Percentiles rank a stretch among this genome's conserved stretches.
Conservation (phyloP, 768 basidiomycete species). For the Erythrobasidium yunnanense region DNA sequence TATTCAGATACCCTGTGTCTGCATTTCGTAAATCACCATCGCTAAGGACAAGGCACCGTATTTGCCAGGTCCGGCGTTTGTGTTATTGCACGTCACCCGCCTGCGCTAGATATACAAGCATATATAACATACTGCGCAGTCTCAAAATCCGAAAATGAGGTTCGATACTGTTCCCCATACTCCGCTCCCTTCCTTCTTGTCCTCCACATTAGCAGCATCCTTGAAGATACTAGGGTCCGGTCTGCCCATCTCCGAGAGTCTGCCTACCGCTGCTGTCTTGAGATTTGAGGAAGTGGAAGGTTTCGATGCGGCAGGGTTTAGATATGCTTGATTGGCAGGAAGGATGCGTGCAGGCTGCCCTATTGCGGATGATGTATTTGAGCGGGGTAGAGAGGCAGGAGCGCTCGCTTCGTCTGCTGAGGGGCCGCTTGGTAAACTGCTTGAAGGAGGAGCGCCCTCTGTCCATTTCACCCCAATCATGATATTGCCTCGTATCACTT, state of each 20-base stretch:
- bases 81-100: too few relatives aligned
- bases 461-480: constrained; percentile 84
- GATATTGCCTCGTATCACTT: constrained; percentile 54
- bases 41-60: too few relatives aligned
- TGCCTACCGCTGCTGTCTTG: constrained; percentile 13
- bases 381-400: constrained; percentile 29
- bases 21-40: too few relatives aligned
- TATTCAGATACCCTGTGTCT: too few relatives aligned
- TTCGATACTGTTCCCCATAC: constrained; percentile 33
- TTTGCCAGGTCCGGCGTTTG: too few relatives aligned
- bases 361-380: constrained; percentile 6
- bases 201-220: constrained; percentile 26
- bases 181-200: constrained; percentile 29
- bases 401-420: neutral
- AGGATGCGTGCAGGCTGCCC: constrained; percentile 22
- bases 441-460: constrained; percentile 37
- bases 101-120: too few relatives aligned
- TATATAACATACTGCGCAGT: too few relatives aligned
- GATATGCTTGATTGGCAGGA: neutral
- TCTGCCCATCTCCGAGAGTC: constrained; percentile 34
- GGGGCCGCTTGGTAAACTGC: neutral
- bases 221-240: constrained; percentile 16
- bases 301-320: neutral
- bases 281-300: neutral
- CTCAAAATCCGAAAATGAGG: constrained; percentile 33